phyloP scores from a whole-genome alignment of 2,329 filamentous ascomycete genomes.

The Exophiala dermatitidis region DNA sequence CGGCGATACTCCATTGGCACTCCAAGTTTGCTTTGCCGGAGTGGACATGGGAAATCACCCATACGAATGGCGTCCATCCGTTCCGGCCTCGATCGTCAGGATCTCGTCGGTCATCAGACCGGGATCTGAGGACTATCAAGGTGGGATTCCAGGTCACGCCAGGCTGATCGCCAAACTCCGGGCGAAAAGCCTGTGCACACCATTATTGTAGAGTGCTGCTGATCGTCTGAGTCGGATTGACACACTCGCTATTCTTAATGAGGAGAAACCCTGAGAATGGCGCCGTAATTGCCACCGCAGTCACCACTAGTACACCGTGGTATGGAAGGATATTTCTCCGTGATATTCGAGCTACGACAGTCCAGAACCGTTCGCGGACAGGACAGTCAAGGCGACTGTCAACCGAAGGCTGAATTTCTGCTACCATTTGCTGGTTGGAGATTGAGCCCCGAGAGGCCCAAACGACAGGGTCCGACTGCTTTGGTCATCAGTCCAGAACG shows the following conservation, averaged over 20 bases:
- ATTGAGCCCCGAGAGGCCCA: neutral
- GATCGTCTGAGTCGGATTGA: neutral
- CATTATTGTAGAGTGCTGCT: neutral
- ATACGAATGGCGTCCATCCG: neutral
- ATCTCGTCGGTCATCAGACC: neutral
- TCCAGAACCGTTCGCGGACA: neutral
- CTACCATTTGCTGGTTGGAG: neutral
- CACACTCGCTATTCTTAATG: neutral
- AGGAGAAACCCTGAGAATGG: neutral
- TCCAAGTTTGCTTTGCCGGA: neutral
- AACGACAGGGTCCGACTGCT: neutral
- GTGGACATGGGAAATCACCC: neutral
- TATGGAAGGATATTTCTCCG: conserved; percentile 5
- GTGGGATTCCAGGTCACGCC: neutral
- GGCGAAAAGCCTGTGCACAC: neutral
- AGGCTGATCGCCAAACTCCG: neutral
- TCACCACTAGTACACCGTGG: neutral
- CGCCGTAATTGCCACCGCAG: neutral
- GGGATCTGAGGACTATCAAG: neutral
- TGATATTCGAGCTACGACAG: neutral
- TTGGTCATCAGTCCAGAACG: neutral
- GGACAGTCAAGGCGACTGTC: neutral
- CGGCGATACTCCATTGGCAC: no score
- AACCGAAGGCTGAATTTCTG: neutral
- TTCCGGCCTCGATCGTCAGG: neutral